Evolutionary conservation across 768 basidiomycete species (phyloP), one percentile per base, ranked within the genome.

Genomic region (Cystobasidiopsis lactophilus): DNA sequence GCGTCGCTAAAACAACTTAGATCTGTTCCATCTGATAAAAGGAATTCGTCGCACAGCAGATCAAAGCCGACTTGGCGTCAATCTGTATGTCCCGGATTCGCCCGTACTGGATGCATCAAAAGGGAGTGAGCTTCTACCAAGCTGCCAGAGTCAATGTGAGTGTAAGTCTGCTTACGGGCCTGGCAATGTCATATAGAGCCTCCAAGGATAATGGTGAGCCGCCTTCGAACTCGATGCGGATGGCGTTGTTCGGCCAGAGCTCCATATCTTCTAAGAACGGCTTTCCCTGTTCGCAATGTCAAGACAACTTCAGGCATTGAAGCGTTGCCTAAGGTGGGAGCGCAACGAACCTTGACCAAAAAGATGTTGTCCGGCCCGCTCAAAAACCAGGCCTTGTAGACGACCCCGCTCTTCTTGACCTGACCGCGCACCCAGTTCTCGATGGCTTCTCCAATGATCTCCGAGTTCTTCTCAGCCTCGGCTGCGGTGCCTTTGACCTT

Each of bases 211-310:
- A 4, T 50, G 59, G 31, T 52, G 18, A 14, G 19, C 49, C 49
- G 0, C 91, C 91, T 30, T 91, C 82, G 59, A 91, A 95, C 5
- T 75, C 68, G n/a, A 91, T 74, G 54, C 75, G 75, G 48, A 95
- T 62, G 9, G 80, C 71, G 2, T 72, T 69, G 19, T 81, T 80
- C 0, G 85, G 78, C 64, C 77, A 91, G 50, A 82, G 72, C 53
- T 78, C 72, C 76, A 95, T 77, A 58, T 96, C 91, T 82, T 89
- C 85, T 61, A 71, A 69, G 82, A 82, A 89, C 0, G 85, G 85
- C 4, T 68, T 69, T 1, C 85, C 84, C 65, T 73, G 52, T 69
- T 69, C 2, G 33, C 33, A 7, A 35, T 16, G 9, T 7, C 9
- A 35, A 35, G 76, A 76, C 38, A 40, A 27, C 38, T 64, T 64